Percentiles rank a stretch among this genome's conserved stretches.
Evolutionary conservation across 139 green algal species (phyloP).

Genomic region (Yamagishiella unicocca): DNA sequence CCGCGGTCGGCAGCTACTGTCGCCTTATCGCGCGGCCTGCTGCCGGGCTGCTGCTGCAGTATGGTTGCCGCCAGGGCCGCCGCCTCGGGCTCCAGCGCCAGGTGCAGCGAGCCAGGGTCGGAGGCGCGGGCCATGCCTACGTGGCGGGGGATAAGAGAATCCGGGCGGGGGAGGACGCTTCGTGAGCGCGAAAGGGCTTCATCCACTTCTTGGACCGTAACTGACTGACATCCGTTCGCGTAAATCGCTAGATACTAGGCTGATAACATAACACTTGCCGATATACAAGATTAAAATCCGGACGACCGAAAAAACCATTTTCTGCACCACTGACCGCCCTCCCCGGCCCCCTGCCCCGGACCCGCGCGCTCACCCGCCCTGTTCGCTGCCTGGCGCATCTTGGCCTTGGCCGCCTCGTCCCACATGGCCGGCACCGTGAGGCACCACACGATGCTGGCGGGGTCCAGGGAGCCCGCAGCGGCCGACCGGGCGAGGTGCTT

Average conservation of each 20-base stretch:
- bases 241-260: too few relatives aligned
- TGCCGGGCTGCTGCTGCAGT: not conserved
- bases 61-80: conserved; percentile 5
- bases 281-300: too few relatives aligned
- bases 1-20: not conserved
- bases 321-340: too few relatives aligned
- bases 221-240: too few relatives aligned
- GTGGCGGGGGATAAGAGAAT: too few relatives aligned
- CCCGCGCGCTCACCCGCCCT: not conserved
- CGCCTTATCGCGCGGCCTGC: not conserved
- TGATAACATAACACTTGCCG: too few relatives aligned
- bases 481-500: not conserved
- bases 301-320: too few relatives aligned
- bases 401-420: conserved; percentile 7
- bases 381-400: conserved; percentile 16
- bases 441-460: conserved; percentile 9
- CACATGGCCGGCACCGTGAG: conserved; percentile 37
- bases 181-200: too few relatives aligned
- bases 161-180: too few relatives aligned
- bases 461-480: not conserved
- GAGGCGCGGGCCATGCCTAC: conserved; percentile 3
- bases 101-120: not conserved
- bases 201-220: too few relatives aligned
- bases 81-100: conserved; percentile 41
- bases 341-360: too few relatives aligned